A percentile compares a stretch with the other conserved stretches of the same genome.
These are phyloP conservation scores for Solanum microdontum DNA, from an alignment of 257 asterid genomes.

Conservation along the genomic window DNA sequence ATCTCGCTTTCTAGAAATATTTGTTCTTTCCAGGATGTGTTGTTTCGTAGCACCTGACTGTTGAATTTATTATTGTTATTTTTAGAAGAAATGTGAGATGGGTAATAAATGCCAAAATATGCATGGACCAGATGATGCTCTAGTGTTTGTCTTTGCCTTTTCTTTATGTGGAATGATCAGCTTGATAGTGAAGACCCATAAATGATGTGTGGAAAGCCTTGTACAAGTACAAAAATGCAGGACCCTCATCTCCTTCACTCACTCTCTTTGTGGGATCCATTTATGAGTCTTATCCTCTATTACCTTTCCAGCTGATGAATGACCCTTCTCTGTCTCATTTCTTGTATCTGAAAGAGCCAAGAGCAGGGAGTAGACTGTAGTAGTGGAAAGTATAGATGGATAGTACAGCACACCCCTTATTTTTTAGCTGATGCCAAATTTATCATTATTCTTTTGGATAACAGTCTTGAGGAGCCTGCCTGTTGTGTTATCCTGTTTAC, in stretches of 20 bases:
- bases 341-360: not conserved
- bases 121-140: constrained; percentile 20
- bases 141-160: constrained; percentile 4
- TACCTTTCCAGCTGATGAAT: not conserved
- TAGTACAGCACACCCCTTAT: not conserved
- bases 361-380: not conserved
- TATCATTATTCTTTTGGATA: constrained; percentile 15
- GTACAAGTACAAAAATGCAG: constrained; percentile 22
- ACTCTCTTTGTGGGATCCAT: constrained; percentile 12
- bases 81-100: constrained; percentile 18
- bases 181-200: constrained; percentile 23
- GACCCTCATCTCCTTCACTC: constrained; percentile 1
- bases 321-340: not conserved
- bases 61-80: constrained; percentile 27
- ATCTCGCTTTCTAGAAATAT: constrained; percentile 16
- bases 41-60: constrained; percentile 24
- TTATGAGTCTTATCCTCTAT: not conserved
- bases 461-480: constrained; percentile 4
- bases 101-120: constrained; percentile 30
- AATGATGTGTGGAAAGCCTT: constrained; percentile 20
- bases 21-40: constrained; percentile 15
- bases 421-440: not conserved
- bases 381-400: not conserved
- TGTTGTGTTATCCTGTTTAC: constrained; percentile 4
- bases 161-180: constrained; percentile 18